These are phyloP conservation scores for Hypsizygus marmoreus DNA, from an alignment of 768 basidiomycete genomes.

Conservation along the genomic window DNA sequence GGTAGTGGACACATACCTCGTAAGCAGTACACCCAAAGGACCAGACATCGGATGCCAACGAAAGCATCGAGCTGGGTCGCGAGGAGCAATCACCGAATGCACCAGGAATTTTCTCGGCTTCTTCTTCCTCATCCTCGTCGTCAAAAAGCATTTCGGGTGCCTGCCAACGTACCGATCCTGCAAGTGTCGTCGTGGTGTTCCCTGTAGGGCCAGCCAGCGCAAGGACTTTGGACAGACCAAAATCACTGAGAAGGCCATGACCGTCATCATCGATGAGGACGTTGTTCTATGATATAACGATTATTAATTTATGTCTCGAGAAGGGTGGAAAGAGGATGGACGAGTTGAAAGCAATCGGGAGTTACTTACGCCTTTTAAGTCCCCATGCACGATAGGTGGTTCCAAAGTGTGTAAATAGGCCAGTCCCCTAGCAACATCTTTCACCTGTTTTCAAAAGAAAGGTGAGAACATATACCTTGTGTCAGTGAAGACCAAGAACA, in stretches of 20 bases:
- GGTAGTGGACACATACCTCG: conserved; percentile 24
- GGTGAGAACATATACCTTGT: neutral
- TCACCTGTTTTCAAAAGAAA: conserved; percentile 25
- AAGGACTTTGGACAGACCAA: conserved; percentile 33
- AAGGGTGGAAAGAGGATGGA: too few relatives aligned
- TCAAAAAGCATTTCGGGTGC: conserved; percentile 30
- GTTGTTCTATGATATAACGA: conserved; percentile 27
- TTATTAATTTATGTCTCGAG: neutral
- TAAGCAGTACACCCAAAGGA: conserved; percentile 32
- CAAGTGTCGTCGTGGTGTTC: conserved; percentile 20
- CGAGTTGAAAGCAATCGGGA: too few relatives aligned
- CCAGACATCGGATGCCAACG: conserved; percentile 29
- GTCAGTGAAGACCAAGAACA: conserved; percentile 8
- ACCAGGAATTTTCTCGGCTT: conserved; percentile 2
- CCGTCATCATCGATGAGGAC: conserved; percentile 38
- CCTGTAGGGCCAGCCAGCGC: conserved; percentile 26
- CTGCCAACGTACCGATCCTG: conserved; percentile 30
- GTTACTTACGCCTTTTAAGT: conserved; percentile 41
- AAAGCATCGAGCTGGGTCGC: too few relatives aligned
- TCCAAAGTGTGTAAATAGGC: conserved; percentile 38
- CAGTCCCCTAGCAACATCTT: conserved; percentile 38
- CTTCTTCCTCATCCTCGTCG: conserved; percentile 7
- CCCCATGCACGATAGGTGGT: conserved; percentile 44
- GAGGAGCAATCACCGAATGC: too few relatives aligned
- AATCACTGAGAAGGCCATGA: conserved; percentile 29